Percentiles rank a stretch among this genome's conserved stretches.
Evolutionary conservation across 2,329 filamentous ascomycete species (phyloP).

Genomic region (Aspergillus thermomutatus): DNA sequence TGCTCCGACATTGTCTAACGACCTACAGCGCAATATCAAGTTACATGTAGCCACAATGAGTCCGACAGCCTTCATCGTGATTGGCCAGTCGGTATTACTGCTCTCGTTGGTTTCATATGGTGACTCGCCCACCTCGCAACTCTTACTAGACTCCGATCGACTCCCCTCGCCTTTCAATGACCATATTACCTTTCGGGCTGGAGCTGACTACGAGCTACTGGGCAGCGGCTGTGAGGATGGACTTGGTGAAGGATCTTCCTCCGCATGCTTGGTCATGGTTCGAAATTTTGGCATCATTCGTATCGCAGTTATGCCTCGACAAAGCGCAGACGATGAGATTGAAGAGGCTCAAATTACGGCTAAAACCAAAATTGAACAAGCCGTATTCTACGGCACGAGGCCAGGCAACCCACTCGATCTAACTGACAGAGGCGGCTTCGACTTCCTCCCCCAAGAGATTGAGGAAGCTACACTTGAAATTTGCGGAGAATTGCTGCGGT

Average conservation of each 20-base stretch:
- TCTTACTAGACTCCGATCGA: constrained; percentile 64
- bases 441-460: constrained; percentile 68
- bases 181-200: constrained; percentile 69
- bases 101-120: constrained; percentile 67
- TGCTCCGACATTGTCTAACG: constrained; percentile 43
- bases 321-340: constrained; percentile 46
- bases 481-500: constrained; percentile 77
- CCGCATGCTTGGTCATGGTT: constrained; percentile 53
- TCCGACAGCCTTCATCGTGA: constrained; percentile 76
- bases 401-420: constrained; percentile 87
- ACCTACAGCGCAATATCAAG: constrained; percentile 51
- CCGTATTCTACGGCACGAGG: constrained; percentile 84
- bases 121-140: constrained; percentile 72
- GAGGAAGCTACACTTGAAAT: constrained; percentile 73
- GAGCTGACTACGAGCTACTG: constrained; percentile 48
- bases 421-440: constrained; percentile 61
- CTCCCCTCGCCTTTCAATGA: constrained; percentile 75
- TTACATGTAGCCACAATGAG: constrained; percentile 75
- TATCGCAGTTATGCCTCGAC: constrained; percentile 42
- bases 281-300: constrained; percentile 58
- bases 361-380: constrained; percentile 88
- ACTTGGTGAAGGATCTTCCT: constrained; percentile 34
- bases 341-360: constrained; percentile 61
- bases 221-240: constrained; percentile 49
- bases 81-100: constrained; percentile 73